Evolutionary conservation across 176 grass and related monocot genomes (phyloP).

Genomic region (barley (Hordeum vulgare)): DNA sequence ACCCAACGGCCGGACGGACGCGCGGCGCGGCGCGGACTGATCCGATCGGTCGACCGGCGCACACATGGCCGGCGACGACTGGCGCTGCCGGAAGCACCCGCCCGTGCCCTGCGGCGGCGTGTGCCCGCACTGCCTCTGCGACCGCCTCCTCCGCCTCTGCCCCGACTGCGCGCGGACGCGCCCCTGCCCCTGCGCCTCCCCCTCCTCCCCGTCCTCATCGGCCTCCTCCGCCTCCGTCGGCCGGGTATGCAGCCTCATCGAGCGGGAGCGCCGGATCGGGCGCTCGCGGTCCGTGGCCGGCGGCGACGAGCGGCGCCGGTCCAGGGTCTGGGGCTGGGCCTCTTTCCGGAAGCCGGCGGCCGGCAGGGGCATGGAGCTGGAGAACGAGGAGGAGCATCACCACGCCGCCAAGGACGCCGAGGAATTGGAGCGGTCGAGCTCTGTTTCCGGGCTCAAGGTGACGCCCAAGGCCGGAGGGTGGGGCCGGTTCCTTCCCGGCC

Average conservation of each 20-base stretch:
- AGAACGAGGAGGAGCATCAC: background rate
- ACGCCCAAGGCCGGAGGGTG: conserved; percentile 15
- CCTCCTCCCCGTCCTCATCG: background rate
- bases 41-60: background rate
- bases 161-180: conserved; percentile 58
- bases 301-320: conserved; percentile 10
- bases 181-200: conserved; percentile 44
- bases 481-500: conserved; percentile 46
- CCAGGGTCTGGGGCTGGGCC: conserved; percentile 26
- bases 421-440: conserved; percentile 52
- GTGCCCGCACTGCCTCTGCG: conserved; percentile 69
- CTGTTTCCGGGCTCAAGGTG: conserved; percentile 14
- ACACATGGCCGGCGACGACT: conserved; percentile 24
- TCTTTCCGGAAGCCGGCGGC: conserved; percentile 33
- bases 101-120: conserved; percentile 25
- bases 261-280: conserved; percentile 25
- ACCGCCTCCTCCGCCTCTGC: conserved; percentile 70
- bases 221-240: conserved; percentile 18
- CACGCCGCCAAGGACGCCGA: background rate
- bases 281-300: conserved; percentile 49
- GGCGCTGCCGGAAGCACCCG: conserved; percentile 56
- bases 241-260: conserved; percentile 19
- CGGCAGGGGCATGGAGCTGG: conserved; percentile 6
- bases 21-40: background rate
- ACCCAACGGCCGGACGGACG: background rate